Percentiles rank a stretch among this genome's conserved stretches.
Conservation (phyloP, 345 rosid species). For the Chamaenerion angustifolium region DNA sequence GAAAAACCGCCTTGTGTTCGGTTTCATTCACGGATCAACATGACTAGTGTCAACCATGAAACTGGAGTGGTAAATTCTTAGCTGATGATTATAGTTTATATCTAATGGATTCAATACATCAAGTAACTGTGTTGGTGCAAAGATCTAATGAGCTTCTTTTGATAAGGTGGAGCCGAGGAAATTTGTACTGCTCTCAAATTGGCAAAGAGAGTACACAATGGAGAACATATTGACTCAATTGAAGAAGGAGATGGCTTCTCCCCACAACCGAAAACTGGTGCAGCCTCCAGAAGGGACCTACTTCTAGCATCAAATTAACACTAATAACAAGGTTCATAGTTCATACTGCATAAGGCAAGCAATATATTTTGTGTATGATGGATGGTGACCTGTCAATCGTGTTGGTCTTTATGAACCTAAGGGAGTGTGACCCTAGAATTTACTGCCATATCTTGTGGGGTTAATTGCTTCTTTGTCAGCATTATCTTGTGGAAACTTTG, state of each 20-base stretch:
- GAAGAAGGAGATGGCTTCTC: conserved; percentile 75
- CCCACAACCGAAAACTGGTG: conserved; percentile 61
- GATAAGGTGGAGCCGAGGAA: conserved; percentile 56
- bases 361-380: too few species aligned
- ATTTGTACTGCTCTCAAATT: conserved; percentile 58
- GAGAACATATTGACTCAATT: conserved; percentile 56
- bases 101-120: background rate
- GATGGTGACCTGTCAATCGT: too few species aligned
- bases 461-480: too few species aligned
- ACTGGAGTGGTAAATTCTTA: conserved; percentile 45
- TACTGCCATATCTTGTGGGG: too few species aligned
- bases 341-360: too few species aligned
- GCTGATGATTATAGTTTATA: background rate
- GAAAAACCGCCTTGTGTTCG: conserved; percentile 59
- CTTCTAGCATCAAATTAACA: background rate
- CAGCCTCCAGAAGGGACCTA: conserved; percentile 73
- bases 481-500: too few species aligned
- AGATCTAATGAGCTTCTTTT: background rate
- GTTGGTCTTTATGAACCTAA: too few species aligned
- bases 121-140: background rate
- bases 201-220: conserved; percentile 65
- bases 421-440: too few species aligned
- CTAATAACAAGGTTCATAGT: too few species aligned
- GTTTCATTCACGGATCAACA: conserved; percentile 61
- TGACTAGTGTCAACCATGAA: conserved; percentile 65